Evolutionary conservation across 192 early-diverging fungal genomes (phyloP).

Genomic region (Rhizophagus prolifer): DNA sequence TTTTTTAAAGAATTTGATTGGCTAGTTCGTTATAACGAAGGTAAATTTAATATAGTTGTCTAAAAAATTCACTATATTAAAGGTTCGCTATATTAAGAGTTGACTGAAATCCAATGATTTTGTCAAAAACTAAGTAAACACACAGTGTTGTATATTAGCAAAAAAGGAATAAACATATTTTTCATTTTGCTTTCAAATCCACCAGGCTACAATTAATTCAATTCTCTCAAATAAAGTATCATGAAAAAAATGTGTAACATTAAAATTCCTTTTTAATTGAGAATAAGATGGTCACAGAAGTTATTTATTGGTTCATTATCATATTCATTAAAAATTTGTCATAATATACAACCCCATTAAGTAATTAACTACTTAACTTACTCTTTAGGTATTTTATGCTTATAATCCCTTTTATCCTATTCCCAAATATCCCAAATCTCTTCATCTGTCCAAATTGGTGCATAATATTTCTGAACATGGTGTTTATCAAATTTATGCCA

Average conservation of each 20-base stretch:
- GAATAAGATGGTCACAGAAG: background rate
- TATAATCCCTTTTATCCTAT: slow-evolving; percentile 6
- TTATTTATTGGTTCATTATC: slow-evolving; percentile 4
- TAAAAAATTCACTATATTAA: too few relatives aligned
- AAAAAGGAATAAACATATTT: too few relatives aligned
- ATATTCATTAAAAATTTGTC: slow-evolving; percentile 23
- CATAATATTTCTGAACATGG: slow-evolving; percentile 3
- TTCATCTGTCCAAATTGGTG: slow-evolving; percentile 19
- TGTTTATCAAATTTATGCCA: slow-evolving; percentile 20
- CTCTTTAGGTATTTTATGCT: slow-evolving; percentile 8
- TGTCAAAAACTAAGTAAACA: too few relatives aligned
- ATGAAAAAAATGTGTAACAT: slow-evolving; percentile 15
- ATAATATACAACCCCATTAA: slow-evolving; percentile 3
- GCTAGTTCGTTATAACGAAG: too few relatives aligned
- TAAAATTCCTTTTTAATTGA: background rate
- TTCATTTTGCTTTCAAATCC: too few relatives aligned
- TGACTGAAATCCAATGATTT: too few relatives aligned
- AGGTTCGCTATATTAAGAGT: too few relatives aligned
- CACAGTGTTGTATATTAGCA: too few relatives aligned
- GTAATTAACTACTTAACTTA: slow-evolving; percentile 2
- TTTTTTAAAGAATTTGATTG: too few relatives aligned
- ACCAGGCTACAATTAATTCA: background rate
- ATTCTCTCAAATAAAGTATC: background rate
- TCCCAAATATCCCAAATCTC: slow-evolving; percentile 12
- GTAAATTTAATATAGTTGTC: too few relatives aligned